Conservation (phyloP, 2,329 filamentous ascomycete genomes). For the Sclerotinia nivalis region DNA sequence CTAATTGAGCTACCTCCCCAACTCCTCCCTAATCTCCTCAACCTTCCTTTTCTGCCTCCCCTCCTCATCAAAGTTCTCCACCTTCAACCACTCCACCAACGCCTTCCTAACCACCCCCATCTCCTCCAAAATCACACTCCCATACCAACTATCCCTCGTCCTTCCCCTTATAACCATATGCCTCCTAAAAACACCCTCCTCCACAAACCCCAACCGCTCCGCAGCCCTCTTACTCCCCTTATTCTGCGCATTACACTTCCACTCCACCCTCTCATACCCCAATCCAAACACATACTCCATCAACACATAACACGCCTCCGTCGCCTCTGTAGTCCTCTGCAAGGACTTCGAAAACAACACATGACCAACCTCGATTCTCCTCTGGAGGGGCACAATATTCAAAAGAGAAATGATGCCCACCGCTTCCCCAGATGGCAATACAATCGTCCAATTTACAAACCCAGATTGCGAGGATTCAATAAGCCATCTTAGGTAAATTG, state of each 20-base stretch:
- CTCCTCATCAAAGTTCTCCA: slow-evolving; percentile 45
- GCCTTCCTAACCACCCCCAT: slow-evolving; percentile 51
- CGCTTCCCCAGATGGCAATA: slow-evolving; percentile 28
- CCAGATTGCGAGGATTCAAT: not conserved
- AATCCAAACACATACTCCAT: slow-evolving; percentile 55
- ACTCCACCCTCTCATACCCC: slow-evolving; percentile 59
- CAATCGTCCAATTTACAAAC: slow-evolving; percentile 11
- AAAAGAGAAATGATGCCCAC: slow-evolving; percentile 49
- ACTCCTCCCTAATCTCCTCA: slow-evolving; percentile 33
- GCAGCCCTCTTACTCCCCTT: slow-evolving; percentile 55
- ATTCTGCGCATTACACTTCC: slow-evolving; percentile 64
- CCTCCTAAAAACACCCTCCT: slow-evolving; percentile 61
- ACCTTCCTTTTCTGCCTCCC: slow-evolving; percentile 54
- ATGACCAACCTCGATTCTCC: slow-evolving; percentile 58
- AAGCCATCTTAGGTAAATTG: slow-evolving; percentile 30
- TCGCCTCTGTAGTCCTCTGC: slow-evolving; percentile 56
- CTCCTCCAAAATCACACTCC: slow-evolving; percentile 58
- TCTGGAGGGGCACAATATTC: slow-evolving; percentile 50
- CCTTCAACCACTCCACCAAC: slow-evolving; percentile 56
- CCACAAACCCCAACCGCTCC: slow-evolving; percentile 56
- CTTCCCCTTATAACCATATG: slow-evolving; percentile 61
- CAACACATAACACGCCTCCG: slow-evolving; percentile 60
- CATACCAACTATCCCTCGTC: slow-evolving; percentile 61
- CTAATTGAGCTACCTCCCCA: not conserved
- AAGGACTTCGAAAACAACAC: slow-evolving; percentile 53